Evolutionary conservation across 1,284 basidiomycete genomes (phyloP).

Genomic region (Tranzscheliella williamsii): DNA sequence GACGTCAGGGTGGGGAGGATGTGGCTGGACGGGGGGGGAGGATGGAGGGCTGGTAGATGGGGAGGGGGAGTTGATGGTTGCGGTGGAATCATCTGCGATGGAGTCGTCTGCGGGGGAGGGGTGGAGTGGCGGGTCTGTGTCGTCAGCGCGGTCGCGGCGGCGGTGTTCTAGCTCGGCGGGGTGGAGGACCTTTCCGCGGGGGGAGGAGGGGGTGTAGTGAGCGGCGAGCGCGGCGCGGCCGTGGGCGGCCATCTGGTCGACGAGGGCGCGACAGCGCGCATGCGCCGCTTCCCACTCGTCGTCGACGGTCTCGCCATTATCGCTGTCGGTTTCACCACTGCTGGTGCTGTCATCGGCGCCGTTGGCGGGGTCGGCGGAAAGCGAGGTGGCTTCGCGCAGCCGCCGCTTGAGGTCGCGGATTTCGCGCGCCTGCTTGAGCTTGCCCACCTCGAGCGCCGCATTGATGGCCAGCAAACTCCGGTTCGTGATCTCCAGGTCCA

Average conservation of each 20-base stretch:
- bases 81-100: conserved; percentile 5
- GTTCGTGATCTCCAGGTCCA: conserved; percentile 64
- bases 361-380: conserved; percentile 1
- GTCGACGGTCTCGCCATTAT: conserved; percentile 15
- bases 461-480: conserved; percentile 63
- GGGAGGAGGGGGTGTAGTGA: conserved; percentile 10
- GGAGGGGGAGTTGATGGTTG: conserved; percentile 5
- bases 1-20: conserved; percentile 9
- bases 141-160: conserved; percentile 22
- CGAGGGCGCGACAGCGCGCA: conserved; percentile 37
- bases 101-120: no score
- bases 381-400: conserved; percentile 26
- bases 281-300: conserved; percentile 44
- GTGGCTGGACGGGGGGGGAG: not conserved
- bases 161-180: conserved; percentile 45
- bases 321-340: conserved; percentile 30
- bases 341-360: conserved; percentile 3
- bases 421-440: conserved; percentile 61
- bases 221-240: conserved; percentile 41
- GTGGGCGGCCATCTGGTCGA: conserved; percentile 41
- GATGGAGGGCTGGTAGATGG: not conserved
- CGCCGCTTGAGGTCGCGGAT: conserved; percentile 57
- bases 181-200: conserved; percentile 45
- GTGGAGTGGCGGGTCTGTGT: no score
- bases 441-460: conserved; percentile 61